phyloP scores from a whole-genome alignment of 2,329 filamentous ascomycete genomes.

The Sclerotinia minor region DNA sequence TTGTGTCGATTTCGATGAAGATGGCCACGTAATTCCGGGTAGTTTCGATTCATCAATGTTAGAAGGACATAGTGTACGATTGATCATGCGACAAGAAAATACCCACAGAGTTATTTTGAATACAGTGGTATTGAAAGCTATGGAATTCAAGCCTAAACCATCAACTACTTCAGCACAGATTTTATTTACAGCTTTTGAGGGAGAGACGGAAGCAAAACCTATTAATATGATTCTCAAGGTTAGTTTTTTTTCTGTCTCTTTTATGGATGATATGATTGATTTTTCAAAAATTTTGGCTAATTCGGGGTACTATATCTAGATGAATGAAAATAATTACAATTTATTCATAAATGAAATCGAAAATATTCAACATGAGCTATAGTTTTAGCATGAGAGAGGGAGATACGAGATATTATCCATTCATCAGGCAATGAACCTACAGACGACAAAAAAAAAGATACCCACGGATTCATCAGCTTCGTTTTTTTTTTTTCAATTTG shows the following conservation, averaged over 20 bases:
- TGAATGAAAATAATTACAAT: constrained; percentile 41
- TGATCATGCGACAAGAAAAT: constrained; percentile 90
- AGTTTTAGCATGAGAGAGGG: background rate
- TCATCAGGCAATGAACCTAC: background rate
- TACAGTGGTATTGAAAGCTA: constrained; percentile 73
- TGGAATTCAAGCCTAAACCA: constrained; percentile 77
- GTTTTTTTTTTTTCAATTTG: background rate
- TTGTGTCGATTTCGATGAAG: constrained; percentile 57
- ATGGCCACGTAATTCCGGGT: constrained; percentile 50
- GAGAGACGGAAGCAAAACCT: constrained; percentile 53
- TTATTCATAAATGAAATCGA: constrained; percentile 41
- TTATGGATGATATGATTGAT: constrained; percentile 25
- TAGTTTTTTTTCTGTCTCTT: constrained; percentile 39
- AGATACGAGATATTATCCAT: background rate
- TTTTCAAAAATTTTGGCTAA: constrained; percentile 21
- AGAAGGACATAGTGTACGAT: constrained; percentile 58
- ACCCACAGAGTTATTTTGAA: constrained; percentile 86
- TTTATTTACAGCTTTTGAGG: constrained; percentile 65
- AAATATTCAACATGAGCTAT: constrained; percentile 42
- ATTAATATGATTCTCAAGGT: constrained; percentile 64
- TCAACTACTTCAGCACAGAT: constrained; percentile 56
- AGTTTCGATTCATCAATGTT: constrained; percentile 58
- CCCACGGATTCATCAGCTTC: background rate
- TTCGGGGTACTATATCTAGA: constrained; percentile 28
- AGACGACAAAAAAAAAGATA: background rate